phyloP scores from a whole-genome alignment of 352 stramenopile species.

The Phytopythium aichiense region DNA sequence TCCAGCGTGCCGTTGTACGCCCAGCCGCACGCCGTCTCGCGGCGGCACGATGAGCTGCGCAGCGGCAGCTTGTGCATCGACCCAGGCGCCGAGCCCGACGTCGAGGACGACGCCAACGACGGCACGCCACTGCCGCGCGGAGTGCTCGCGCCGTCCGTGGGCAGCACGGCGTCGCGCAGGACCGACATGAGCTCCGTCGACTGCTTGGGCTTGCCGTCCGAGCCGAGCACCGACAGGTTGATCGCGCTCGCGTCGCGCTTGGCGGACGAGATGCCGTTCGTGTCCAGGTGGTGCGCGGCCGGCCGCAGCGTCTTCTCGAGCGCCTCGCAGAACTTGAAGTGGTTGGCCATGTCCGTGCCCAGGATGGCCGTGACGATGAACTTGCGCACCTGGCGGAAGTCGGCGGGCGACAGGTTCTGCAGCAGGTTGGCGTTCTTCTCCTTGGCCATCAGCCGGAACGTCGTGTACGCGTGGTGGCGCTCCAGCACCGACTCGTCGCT shows the following conservation, averaged over 20 bases:
- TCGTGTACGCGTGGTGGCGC: conserved; percentile 84
- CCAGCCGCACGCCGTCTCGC: conserved; percentile 38
- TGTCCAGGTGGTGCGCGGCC: conserved; percentile 43
- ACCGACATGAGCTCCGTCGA: conserved; percentile 34
- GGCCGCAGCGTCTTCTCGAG: conserved; percentile 72
- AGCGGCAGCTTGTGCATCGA: conserved; percentile 18
- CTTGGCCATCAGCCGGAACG: conserved; percentile 83
- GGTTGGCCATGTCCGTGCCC: conserved; percentile 88
- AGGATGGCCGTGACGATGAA: conserved; percentile 87
- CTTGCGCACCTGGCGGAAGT: conserved; percentile 83
- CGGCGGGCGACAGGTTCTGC: conserved; percentile 54
- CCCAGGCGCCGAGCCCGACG: conserved; percentile 13
- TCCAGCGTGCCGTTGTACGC: conserved; percentile 62
- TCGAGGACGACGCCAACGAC: conserved; percentile 7
- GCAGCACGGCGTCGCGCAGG: conserved; percentile 63
- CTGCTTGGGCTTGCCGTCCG: conserved; percentile 12
- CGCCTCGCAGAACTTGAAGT: conserved; percentile 84
- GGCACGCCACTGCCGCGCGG: conserved; percentile 16
- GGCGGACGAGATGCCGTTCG: conserved; percentile 24
- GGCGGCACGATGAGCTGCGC: conserved; percentile 18
- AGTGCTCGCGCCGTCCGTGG: conserved; percentile 35
- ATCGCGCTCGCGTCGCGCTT: conserved; percentile 33
- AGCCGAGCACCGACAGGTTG: not conserved
- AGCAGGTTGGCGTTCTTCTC: conserved; percentile 86
- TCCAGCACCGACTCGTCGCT: conserved; percentile 89